Base-by-base conservation (phyloP, 2,329 filamentous ascomycete genomes). In the Plenodomus tracheiphilus region DNA sequence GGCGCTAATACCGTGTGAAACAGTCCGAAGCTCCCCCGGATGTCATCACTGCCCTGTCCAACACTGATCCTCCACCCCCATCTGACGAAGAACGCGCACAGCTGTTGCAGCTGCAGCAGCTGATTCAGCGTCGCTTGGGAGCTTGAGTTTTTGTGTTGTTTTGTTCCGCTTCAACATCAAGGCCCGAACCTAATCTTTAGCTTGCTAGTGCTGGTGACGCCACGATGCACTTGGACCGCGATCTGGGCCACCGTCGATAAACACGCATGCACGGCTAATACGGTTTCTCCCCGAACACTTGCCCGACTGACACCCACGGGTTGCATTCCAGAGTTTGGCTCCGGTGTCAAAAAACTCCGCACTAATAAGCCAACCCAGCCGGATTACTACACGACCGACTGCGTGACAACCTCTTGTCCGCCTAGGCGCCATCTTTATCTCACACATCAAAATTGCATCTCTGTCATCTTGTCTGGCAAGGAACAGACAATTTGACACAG, bases 21-120 rank as follows among this genome's bases (percentile, higher is more conserved):
- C 66, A 74, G 71, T 66, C 70, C 60, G 70, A 74, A 66, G 69
- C 70, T 50, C 68, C 71, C 47, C 54, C 62, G 30, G 65, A 65
- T 43, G 70, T 73, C 47, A 59, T 70, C 41, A 48, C 57, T 45
- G 64, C 66, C 41, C 58, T 71, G 37, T 52, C 62, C 44, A 57
- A 64, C 43, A 47, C 60, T 57, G 56, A 56, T 40, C 67, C 65
- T 43, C 56, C 58, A 18, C 58, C 64, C 11, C 47, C 61, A 17
- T 59, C 54, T 34, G 54, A 53, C 19, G 51, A 60, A 18, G 65
- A 70, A 56, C 65, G 65, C 45, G 60, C 58, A 16, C 53, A 70
- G 44, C 51, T 71, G 32, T 47, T 65, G 57, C 62, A 63, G 57
- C 58, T 70, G 22, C 62, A 66, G 43, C 51, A 62, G 41, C 60